Evolutionary conservation across 768 basidiomycete species (phyloP).

Genomic region (Phanerochaete carnosa): DNA sequence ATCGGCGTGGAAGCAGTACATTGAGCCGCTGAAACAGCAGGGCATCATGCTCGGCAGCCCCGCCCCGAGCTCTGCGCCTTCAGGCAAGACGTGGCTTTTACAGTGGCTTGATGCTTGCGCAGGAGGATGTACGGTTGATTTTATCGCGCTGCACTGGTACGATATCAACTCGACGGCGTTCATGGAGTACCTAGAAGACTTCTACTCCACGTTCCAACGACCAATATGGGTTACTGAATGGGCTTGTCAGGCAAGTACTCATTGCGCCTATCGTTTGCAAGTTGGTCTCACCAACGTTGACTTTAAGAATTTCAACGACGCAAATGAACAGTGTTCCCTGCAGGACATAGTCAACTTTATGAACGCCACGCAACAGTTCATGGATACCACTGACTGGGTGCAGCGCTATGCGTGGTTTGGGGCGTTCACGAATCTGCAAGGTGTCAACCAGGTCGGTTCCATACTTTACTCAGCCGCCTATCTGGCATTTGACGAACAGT

Average conservation of each 20-base stretch:
- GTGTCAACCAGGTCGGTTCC: conserved; percentile 42
- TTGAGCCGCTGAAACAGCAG: conserved; percentile 46
- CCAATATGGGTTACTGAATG: conserved; percentile 63
- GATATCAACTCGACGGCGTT: conserved; percentile 53
- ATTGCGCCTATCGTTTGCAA: background rate
- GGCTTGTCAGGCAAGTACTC: conserved; percentile 39
- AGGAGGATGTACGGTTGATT: conserved; percentile 52
- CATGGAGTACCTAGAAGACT: conserved; percentile 47
- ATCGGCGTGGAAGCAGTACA: conserved; percentile 45
- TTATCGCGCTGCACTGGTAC: conserved; percentile 58
- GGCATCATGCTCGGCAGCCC: conserved; percentile 52
- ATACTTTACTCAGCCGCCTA: background rate
- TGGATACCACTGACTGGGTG: conserved; percentile 50
- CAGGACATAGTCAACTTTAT: conserved; percentile 45
- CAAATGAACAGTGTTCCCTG: conserved; percentile 40
- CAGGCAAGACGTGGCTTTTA: conserved; percentile 51
- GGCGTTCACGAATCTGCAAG: conserved; percentile 46
- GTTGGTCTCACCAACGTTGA: background rate
- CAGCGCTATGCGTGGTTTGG: conserved; percentile 65
- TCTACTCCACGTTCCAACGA: conserved; percentile 46
- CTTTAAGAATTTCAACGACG: conserved; percentile 37
- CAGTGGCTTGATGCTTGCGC: conserved; percentile 49
- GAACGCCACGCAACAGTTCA: conserved; percentile 48
- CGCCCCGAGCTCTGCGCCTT: conserved; percentile 47
- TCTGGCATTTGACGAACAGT: background rate